Conservation (phyloP, 495 filamentous ascomycete genomes). For the Cercophora scortea region DNA sequence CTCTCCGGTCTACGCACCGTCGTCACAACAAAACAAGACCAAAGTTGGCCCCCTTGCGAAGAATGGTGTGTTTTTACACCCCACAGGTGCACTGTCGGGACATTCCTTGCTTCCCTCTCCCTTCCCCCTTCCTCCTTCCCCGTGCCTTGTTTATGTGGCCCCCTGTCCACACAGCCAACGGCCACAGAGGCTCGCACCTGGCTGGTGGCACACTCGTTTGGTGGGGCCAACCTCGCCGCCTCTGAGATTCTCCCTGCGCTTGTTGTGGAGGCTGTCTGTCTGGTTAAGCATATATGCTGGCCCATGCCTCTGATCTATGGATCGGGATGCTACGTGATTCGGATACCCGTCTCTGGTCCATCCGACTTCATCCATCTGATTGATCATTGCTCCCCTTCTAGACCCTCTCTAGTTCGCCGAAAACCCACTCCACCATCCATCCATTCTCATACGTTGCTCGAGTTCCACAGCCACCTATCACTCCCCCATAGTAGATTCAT, state of each 20-base stretch:
- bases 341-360: background rate
- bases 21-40: background rate
- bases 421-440: background rate
- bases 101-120: background rate
- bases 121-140: background rate
- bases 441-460: background rate
- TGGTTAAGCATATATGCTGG: conserved; percentile 4
- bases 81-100: background rate
- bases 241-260: background rate
- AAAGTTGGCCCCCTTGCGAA: background rate
- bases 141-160: background rate
- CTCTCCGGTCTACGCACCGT: background rate
- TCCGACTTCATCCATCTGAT: background rate
- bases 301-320: background rate
- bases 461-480: background rate
- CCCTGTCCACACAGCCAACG: background rate
- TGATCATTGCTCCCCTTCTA: background rate
- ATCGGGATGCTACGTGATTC: background rate
- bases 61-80: background rate
- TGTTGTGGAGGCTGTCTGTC: background rate
- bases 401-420: too few relatives aligned
- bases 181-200: background rate
- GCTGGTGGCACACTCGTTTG: too few relatives aligned
- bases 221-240: background rate
- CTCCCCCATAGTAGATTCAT: background rate